Conservation (phyloP, 1,284 basidiomycete species). For the Puccinia polysora region DNA sequence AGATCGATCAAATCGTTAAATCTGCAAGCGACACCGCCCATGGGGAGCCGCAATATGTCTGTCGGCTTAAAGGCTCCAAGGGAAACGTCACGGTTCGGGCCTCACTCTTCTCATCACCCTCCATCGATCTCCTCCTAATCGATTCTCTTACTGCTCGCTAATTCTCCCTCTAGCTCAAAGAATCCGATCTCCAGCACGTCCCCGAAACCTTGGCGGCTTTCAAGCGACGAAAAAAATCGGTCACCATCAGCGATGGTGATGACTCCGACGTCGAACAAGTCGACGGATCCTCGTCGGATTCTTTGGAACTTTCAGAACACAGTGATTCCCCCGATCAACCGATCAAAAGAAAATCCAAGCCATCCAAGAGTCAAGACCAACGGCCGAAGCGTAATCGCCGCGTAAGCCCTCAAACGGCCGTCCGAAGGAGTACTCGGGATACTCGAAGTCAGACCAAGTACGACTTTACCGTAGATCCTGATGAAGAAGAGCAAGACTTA, state of each 20-base stretch:
- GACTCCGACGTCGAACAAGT: not conserved
- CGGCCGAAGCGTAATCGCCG: not conserved
- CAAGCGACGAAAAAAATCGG: slow-evolving; percentile 3
- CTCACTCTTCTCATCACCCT: not conserved
- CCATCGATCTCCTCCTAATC: not conserved
- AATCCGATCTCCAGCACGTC: slow-evolving; percentile 25
- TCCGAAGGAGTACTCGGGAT: slow-evolving; percentile 36
- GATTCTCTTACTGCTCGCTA: not conserved
- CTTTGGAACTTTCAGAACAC: not conserved
- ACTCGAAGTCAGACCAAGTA: slow-evolving; percentile 31
- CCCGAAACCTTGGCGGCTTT: slow-evolving; percentile 21
- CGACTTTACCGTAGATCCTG: not conserved
- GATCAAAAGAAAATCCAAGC: not conserved
- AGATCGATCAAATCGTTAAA: slow-evolving; percentile 16
- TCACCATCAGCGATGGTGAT: slow-evolving; percentile 4
- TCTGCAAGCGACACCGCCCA: not conserved
- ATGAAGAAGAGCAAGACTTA: slow-evolving; percentile 1
- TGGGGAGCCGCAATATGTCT: slow-evolving; percentile 14
- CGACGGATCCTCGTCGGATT: not conserved
- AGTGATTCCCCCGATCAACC: slow-evolving; percentile 14
- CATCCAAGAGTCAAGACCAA: not conserved
- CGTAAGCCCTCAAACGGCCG: not conserved
- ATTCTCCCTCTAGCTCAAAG: slow-evolving; percentile 13
- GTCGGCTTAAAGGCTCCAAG: slow-evolving; percentile 13
- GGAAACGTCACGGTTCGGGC: slow-evolving; percentile 8